Base-by-base conservation (phyloP, 2,329 filamentous ascomycete genomes). In the Colletotrichum paranaense region DNA sequence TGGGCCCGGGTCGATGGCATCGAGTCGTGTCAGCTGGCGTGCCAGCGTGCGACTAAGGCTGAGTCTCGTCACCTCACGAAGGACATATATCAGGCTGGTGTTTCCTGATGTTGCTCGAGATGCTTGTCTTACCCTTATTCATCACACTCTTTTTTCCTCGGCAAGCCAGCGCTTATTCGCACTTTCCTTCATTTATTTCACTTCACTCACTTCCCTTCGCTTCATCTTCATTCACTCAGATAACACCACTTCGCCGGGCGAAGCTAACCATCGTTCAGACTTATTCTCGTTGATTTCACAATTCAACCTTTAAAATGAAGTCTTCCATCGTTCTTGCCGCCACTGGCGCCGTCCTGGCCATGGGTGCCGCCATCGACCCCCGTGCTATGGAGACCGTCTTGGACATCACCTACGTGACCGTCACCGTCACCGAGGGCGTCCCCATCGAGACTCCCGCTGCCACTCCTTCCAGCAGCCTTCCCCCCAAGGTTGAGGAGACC, bases 341-440 rank as follows among this genome's bases (percentile, higher is more conserved):
- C 76, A 82, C 85, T 75, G 81, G 86, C 78, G 86, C 87, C 77
- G 75, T 86, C 65, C 75, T 88, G 79, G 86, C 84, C 68, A 77
- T 82, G 70, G 87, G 87, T 77, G 78, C 80, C 62, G 87, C 87
- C 67, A 79, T 88, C 46, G 75, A 82, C 69, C 83, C 84, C 78
- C 83, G 87, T 64, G 82, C 76, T 59, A 75, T 84, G 73, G 77
- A 83, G 73, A 86, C 83, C 35, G 77, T 85, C 4, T 78, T 80
- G 77, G 85, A 87, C 53, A 80, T 82, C 49, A 83, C 87, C 62
- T 60, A 82, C 28, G 82, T 84, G 66, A 86, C 83, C 67, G 84
- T 87, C 74, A 87, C 84, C 28, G 86, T 88, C 66, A 86, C 83
- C 19, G 85, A 77, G 24, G 81, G 78, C 57, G 69, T 76, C 67